These are phyloP conservation scores for Eimeria brunetti DNA, from an alignment of 169 alveolate species.

Conservation along the genomic window DNA sequence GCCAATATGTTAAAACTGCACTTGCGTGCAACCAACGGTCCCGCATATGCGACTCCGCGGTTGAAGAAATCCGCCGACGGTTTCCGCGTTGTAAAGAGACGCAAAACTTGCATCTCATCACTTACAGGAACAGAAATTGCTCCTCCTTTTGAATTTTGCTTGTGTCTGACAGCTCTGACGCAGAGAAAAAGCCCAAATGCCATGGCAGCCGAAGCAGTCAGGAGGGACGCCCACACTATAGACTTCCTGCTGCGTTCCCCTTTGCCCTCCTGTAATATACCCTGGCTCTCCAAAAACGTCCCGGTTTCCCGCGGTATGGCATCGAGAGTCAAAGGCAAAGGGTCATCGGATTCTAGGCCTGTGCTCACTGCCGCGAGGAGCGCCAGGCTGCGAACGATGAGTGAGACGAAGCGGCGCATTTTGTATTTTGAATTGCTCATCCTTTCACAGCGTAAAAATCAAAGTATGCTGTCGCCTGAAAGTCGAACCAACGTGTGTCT, in stretches of 20 bases:
- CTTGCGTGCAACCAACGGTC: background rate
- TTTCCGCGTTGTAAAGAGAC: background rate
- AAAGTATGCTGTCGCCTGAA: background rate
- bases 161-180: background rate
- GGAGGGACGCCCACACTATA: background rate
- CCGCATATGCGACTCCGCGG: background rate
- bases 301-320: background rate
- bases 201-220: background rate
- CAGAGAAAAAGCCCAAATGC: background rate
- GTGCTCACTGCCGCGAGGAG: background rate
- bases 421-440: background rate
- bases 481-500: background rate
- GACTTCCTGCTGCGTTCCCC: background rate
- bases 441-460: background rate
- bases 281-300: background rate
- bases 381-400: background rate
- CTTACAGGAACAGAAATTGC: background rate
- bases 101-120: background rate
- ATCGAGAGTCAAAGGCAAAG: background rate
- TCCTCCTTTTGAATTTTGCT: background rate
- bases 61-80: background rate
- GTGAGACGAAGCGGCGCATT: background rate
- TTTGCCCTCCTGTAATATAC: background rate
- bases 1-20: no score
- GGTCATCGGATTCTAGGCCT: background rate